Evolutionary conservation across 768 basidiomycete genomes (phyloP).

Genomic region (Hortiboletus flavorubellus): DNA sequence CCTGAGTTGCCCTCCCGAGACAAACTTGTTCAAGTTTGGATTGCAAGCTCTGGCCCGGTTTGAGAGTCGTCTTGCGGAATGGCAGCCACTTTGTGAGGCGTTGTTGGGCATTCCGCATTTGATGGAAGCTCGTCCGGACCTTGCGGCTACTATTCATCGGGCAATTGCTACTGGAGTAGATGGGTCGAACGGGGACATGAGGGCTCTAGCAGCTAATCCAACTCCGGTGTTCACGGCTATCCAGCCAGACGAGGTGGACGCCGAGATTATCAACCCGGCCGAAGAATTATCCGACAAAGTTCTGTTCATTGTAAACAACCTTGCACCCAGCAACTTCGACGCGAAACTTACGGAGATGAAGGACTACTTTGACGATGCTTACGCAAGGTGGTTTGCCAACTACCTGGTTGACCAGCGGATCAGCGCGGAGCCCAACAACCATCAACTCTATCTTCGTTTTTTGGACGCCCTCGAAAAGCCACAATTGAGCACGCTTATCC

Average conservation of each 20-base stretch:
- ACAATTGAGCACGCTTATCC: constrained; percentile 65
- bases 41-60: constrained; percentile 87
- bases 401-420: constrained; percentile 96
- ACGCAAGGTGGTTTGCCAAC: constrained; percentile 95
- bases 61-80: constrained; percentile 82
- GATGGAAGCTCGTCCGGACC: constrained; percentile 79
- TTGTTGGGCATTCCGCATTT: constrained; percentile 85
- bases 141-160: constrained; percentile 67
- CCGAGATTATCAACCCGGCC: constrained; percentile 63
- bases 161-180: constrained; percentile 57
- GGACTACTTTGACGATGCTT: constrained; percentile 75
- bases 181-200: constrained; percentile 38
- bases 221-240: constrained; percentile 73
- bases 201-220: constrained; percentile 39
- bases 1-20: constrained; percentile 83
- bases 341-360: constrained; percentile 83
- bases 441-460: constrained; percentile 90
- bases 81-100: constrained; percentile 89
- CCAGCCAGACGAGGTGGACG: constrained; percentile 63
- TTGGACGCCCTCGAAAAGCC: constrained; percentile 77
- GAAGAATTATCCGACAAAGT: constrained; percentile 92
- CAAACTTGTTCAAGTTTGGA: constrained; percentile 94
- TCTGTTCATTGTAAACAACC: constrained; percentile 96
- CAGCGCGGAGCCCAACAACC: constrained; percentile 96
- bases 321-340: constrained; percentile 92